Base-by-base conservation (phyloP, 1,284 basidiomycete genomes). In the Thecaphora thlaspeos region DNA sequence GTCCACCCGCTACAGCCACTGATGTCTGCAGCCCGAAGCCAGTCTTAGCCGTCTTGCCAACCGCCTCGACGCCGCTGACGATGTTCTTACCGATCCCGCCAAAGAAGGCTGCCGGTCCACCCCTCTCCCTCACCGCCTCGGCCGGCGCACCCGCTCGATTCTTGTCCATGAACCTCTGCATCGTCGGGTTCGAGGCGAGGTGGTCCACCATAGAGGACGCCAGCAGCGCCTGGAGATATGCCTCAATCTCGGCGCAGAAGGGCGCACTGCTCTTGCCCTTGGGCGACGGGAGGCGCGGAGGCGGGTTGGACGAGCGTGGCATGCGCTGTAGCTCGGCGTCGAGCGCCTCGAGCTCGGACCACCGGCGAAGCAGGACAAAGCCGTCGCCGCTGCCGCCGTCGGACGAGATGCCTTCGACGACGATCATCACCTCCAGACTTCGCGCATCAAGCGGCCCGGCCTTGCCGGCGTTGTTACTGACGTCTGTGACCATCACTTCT, bases 311-410 rank as follows among this genome's bases (percentile, higher is more conserved):
- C 21, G 62, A 70, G 17, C 51, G 56, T 28, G 54, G 63, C 54
- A 66, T 51, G 9, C 70, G 61, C 48, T 53, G 50, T 19, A 75
- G 51, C 38, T 72, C 70, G 22, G 44, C 41, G 21, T 73, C 65
- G 46, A 76, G 63, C 50, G 60, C 50, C 46, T 75, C 71, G 24
- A 76, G 66, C 43, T 76, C 73, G 45, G 65, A 48, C 72, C 73
- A 75, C 10, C 63, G 50, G 9, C 74, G 60, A 0, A 76, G 48
- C 11, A 76, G 56, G 3, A 73, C 68, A 48, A 74, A 75, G 34
- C 74, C 74, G 32, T 70, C 70, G 3, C 60, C 39, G n/a, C 51
- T 50, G 7, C 54, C 46, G 15, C 46, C 52, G 1, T 50, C n/a
- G 11, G 43, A 55, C 7, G 53, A 22, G 4, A 48, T 41, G 7